Percentiles rank a stretch among this genome's conserved stretches.
phyloP scores from a whole-genome alignment of 1,284 basidiomycete species.

The Boletus calvinii region DNA sequence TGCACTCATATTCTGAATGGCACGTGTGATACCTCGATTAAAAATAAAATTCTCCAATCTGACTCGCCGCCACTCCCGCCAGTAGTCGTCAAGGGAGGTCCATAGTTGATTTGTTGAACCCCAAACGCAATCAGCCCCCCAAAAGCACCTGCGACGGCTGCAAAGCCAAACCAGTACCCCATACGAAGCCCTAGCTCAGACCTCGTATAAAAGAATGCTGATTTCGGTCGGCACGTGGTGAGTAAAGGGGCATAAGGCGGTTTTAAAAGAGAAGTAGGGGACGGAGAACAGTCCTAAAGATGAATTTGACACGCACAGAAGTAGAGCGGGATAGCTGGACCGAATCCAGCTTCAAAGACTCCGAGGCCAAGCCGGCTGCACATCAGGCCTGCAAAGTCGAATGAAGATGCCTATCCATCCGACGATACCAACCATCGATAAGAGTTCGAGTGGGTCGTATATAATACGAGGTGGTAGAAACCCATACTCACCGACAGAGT shows the following conservation, averaged over 20 bases:
- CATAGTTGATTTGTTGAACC: constrained; percentile 53
- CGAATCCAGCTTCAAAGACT: constrained; percentile 73
- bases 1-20: background rate
- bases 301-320: constrained; percentile 50
- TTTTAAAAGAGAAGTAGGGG: too few relatives aligned
- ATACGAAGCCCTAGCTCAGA: constrained; percentile 70
- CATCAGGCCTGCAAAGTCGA: constrained; percentile 58
- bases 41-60: constrained; percentile 68
- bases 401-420: constrained; percentile 51
- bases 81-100: constrained; percentile 18
- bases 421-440: background rate
- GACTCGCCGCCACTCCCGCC: constrained; percentile 32
- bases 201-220: constrained; percentile 75
- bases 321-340: constrained; percentile 71
- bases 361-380: constrained; percentile 61
- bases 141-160: constrained; percentile 76
- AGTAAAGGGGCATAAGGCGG: background rate
- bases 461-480: background rate
- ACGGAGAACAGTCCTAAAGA: background rate
- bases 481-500: constrained; percentile 55
- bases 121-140: constrained; percentile 78
- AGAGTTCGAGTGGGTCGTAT: background rate
- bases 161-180: constrained; percentile 80
- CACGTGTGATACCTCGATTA: constrained; percentile 59
- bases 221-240: background rate